Percentiles rank a stretch among this genome's conserved stretches.
Evolutionary conservation across 176 grass and related monocot genomes (phyloP).

Genomic region (Alloteropsis semialata): DNA sequence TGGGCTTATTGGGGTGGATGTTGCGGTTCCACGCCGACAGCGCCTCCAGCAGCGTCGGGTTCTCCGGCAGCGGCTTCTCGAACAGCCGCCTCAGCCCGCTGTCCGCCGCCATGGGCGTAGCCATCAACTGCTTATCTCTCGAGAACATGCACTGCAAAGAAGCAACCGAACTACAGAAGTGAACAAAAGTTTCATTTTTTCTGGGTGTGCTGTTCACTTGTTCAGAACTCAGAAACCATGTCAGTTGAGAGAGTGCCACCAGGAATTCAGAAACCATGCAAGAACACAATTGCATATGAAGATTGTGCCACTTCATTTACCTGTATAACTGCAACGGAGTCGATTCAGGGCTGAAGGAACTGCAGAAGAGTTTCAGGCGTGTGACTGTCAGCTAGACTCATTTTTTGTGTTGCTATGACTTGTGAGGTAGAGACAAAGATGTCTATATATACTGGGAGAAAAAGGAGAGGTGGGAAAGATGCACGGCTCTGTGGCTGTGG

Average conservation of each 20-base stretch:
- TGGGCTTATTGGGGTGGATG: constrained; percentile 37
- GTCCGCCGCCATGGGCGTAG: constrained; percentile 53
- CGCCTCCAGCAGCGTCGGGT: constrained; percentile 85
- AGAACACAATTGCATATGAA: not conserved
- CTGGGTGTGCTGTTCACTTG: not conserved
- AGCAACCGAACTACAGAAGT: not conserved
- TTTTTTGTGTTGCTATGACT: not conserved
- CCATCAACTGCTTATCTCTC: not conserved
- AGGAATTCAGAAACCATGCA: not conserved
- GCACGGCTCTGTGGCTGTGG: constrained; percentile 15
- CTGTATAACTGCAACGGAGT: not conserved
- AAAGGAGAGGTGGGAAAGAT: constrained; percentile 27
- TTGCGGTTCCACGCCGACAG: constrained; percentile 64
- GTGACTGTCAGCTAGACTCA: constrained; percentile 11
- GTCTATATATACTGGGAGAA: constrained; percentile 26
- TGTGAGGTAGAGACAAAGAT: constrained; percentile 3
- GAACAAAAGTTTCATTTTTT: not conserved
- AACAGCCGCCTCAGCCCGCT: constrained; percentile 74
- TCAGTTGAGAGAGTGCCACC: not conserved
- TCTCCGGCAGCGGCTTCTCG: constrained; percentile 88
- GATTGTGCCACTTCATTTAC: constrained; percentile 13
- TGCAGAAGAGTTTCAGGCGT: constrained; percentile 4
- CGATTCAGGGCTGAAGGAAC: not conserved
- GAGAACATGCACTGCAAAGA: not conserved
- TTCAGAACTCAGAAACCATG: not conserved